Evolutionary conservation across 306 rosid species (phyloP).

Genomic region (Canavalia gladiata): DNA sequence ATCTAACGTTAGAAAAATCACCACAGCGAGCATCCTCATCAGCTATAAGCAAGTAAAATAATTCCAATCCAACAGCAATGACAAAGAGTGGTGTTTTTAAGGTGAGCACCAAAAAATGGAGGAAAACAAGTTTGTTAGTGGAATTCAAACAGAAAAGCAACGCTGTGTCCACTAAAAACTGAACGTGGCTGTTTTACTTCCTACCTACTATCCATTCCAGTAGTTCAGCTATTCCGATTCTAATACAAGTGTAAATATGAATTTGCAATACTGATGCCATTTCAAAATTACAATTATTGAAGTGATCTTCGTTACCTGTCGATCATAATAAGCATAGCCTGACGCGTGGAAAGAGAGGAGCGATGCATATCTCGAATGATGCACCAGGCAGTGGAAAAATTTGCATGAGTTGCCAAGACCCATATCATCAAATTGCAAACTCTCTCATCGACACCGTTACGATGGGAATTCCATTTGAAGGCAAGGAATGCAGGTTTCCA

Average conservation of each 20-base stretch:
- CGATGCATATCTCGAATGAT: constrained; percentile 76
- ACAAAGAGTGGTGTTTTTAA: constrained; percentile 4
- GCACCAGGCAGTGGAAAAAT: constrained; percentile 84
- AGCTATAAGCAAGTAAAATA: constrained; percentile 15
- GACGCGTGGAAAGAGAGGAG: constrained; percentile 64
- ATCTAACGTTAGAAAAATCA: neutral
- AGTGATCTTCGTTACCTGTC: constrained; percentile 67
- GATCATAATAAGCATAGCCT: constrained; percentile 84
- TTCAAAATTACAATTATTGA: neutral
- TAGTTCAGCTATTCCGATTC: neutral
- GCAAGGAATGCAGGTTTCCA: constrained; percentile 73
- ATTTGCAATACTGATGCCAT: neutral
- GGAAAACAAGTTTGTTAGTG: neutral
- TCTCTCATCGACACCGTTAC: constrained; percentile 73
- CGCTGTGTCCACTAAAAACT: constrained; percentile 4
- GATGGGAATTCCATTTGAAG: constrained; percentile 58
- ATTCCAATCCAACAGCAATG: constrained; percentile 24
- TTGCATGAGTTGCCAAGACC: constrained; percentile 78
- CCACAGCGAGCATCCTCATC: neutral
- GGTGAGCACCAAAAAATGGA: neutral
- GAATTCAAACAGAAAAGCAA: constrained; percentile 20
- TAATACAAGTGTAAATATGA: constrained; percentile 9
- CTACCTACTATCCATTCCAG: neutral
- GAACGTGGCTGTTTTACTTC: constrained; percentile 7
- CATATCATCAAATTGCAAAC: constrained; percentile 77